Evolutionary conservation across 352 stramenopile species (phyloP).

Genomic region (Phytophthora macrochlamydospora): DNA sequence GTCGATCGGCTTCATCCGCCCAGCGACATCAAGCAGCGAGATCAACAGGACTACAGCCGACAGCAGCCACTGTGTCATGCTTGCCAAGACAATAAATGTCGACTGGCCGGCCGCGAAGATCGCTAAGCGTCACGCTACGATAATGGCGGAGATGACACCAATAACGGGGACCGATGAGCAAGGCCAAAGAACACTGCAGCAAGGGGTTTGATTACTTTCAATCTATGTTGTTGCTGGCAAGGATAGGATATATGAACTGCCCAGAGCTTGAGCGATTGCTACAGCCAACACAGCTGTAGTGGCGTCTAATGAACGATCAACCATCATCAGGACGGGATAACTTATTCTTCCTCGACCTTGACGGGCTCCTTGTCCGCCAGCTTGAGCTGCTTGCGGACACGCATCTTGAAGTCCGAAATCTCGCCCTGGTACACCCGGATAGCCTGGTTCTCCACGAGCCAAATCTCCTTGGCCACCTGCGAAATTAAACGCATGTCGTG

Average conservation of each 20-base stretch:
- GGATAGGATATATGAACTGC: slow-evolving; percentile 43
- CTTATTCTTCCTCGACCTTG: slow-evolving; percentile 35
- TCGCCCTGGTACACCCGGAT: slow-evolving; percentile 97
- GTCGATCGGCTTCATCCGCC: slow-evolving; percentile 44
- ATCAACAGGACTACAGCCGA: slow-evolving; percentile 7
- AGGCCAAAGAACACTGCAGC: too few species aligned
- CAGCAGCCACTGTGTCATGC: slow-evolving; percentile 18
- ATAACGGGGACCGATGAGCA: too few species aligned
- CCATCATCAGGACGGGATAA: slow-evolving; percentile 8
- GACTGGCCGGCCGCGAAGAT: too few species aligned
- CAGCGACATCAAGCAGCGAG: slow-evolving; percentile 1
- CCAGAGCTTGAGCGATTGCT: slow-evolving; percentile 6
- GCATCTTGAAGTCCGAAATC: slow-evolving; percentile 99
- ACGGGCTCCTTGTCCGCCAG: slow-evolving; percentile 57
- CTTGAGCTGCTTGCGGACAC: slow-evolving; percentile 87
- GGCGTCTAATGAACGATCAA: slow-evolving; percentile 35
- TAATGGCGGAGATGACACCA: too few species aligned
- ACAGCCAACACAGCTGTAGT: slow-evolving; percentile 8
- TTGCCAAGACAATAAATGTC: too few species aligned
- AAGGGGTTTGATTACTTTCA: slow-evolving; percentile 27
- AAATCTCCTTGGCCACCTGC: slow-evolving; percentile 99
- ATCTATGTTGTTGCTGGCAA: slow-evolving; percentile 24
- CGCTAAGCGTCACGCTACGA: too few species aligned
- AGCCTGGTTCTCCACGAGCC: slow-evolving; percentile 97
- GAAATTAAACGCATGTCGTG: slow-evolving; percentile 99